Evolutionary conservation across 352 stramenopile species (phyloP).

Genomic region (Phytophthora pisi): DNA sequence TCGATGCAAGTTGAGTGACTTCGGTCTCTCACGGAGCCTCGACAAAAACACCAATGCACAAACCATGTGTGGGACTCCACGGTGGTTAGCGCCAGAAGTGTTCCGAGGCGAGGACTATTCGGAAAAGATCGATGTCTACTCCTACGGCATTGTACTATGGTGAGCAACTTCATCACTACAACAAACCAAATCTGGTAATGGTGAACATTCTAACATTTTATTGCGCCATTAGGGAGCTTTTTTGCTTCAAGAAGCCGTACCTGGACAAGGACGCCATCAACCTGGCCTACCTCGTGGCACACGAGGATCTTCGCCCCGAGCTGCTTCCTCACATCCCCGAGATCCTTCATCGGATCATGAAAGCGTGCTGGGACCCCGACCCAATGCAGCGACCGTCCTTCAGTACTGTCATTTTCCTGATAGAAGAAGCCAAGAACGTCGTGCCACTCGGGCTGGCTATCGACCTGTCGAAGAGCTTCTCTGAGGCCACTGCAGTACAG

Average conservation of each 20-base stretch:
- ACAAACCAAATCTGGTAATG: background rate
- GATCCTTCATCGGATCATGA: slow-evolving; percentile 71
- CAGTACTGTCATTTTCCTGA: slow-evolving; percentile 56
- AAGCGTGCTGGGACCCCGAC: slow-evolving; percentile 65
- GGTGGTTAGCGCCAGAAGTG: slow-evolving; percentile 84
- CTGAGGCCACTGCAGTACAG: slow-evolving; percentile 39
- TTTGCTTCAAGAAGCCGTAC: slow-evolving; percentile 87
- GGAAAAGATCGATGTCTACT: slow-evolving; percentile 88
- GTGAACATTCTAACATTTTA: background rate
- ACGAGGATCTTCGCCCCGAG: slow-evolving; percentile 72
- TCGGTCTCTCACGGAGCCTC: slow-evolving; percentile 72
- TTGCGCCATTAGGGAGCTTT: slow-evolving; percentile 57
- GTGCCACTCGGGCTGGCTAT: slow-evolving; percentile 60
- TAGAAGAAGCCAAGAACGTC: slow-evolving; percentile 64
- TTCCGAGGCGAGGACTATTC: slow-evolving; percentile 85
- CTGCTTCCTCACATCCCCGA: slow-evolving; percentile 70
- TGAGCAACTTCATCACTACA: slow-evolving; percentile 20
- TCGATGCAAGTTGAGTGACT: slow-evolving; percentile 77
- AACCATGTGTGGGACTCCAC: slow-evolving; percentile 77
- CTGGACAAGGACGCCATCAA: slow-evolving; percentile 83
- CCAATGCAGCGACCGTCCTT: slow-evolving; percentile 65
- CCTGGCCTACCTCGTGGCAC: slow-evolving; percentile 73
- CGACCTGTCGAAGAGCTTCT: slow-evolving; percentile 58
- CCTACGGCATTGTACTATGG: slow-evolving; percentile 85
- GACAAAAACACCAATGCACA: slow-evolving; percentile 71